Evolutionary conservation across 192 early-diverging fungal genomes (phyloP).

Genomic region (Blastocladiella britannica): DNA sequence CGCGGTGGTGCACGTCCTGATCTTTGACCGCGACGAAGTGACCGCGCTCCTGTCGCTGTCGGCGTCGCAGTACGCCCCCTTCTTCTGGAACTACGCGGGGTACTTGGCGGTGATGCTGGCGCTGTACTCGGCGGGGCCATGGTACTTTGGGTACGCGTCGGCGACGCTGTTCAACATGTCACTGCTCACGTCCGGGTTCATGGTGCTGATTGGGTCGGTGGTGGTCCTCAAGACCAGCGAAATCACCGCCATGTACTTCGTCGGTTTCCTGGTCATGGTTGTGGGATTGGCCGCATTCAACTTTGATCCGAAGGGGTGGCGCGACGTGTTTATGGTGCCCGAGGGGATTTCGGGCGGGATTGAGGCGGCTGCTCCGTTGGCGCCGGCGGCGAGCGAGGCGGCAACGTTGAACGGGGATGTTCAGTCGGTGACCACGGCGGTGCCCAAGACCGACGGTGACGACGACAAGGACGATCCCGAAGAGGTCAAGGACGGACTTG

Average conservation of each 20-base stretch:
- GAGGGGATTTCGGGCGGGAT: no score
- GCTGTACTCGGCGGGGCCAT: not conserved
- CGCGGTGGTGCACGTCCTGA: not conserved
- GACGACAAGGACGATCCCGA: no score
- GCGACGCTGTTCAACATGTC: not conserved
- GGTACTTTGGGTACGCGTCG: not conserved
- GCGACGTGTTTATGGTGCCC: not conserved
- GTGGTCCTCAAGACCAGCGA: not conserved
- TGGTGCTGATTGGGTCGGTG: not conserved
- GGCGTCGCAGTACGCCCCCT: not conserved
- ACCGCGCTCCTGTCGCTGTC: not conserved
- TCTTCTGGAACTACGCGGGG: not conserved
- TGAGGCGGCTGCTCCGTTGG: no score
- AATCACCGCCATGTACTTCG: not conserved
- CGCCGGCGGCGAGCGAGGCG: no score
- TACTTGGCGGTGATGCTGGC: not conserved
- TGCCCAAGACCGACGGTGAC: no score
- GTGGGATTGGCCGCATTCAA: not conserved
- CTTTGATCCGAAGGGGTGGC: not conserved
- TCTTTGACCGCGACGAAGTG: not conserved
- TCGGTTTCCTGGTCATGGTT: not conserved
- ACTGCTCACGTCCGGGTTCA: not conserved
- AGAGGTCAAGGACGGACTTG: no score
- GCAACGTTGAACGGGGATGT: no score
- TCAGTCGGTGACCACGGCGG: no score